Percentiles rank a stretch among this genome's conserved stretches.
Conservation (phyloP, 352 stramenopile genomes). For the Globisporangium parvum region DNA sequence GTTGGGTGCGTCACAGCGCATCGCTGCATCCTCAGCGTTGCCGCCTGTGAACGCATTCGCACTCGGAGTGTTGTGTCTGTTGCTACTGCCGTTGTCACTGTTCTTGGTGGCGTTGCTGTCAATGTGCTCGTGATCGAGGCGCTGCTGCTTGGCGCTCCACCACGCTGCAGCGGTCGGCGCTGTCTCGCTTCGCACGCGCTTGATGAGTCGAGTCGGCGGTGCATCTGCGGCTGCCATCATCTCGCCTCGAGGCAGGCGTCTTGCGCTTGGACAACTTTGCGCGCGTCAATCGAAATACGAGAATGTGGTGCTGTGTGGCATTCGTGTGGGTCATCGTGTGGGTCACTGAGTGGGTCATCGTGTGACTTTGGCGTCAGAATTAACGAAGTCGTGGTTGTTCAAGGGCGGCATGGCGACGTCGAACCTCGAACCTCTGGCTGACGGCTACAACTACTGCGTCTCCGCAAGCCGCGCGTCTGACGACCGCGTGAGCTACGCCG, state of each 20-base stretch:
- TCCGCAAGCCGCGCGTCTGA: background rate
- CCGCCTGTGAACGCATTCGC: no score
- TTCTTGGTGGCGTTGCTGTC: background rate
- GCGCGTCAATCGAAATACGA: no score
- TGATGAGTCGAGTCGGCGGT: no score
- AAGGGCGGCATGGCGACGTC: no score
- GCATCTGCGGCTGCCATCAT: no score
- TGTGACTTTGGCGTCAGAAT: no score
- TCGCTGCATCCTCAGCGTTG: background rate
- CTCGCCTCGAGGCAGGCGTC: no score
- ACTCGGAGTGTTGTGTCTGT: background rate
- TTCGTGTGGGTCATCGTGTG: no score
- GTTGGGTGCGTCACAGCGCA: background rate
- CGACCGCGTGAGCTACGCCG: conserved; percentile 32
- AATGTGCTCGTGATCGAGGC: background rate
- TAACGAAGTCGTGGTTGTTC: no score
- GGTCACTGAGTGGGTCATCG: no score
- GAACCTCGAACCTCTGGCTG: conserved; percentile 9
- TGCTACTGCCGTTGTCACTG: background rate
- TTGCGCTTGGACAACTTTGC: no score
- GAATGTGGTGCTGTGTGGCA: no score
- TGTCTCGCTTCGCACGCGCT: background rate
- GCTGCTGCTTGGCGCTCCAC: background rate
- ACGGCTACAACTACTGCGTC: conserved; percentile 1
- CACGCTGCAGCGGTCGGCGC: background rate